Percentiles rank a stretch among this genome's conserved stretches.
phyloP scores from a whole-genome alignment of 768 basidiomycete species.

The Boletus pseudo-olivaceus region DNA sequence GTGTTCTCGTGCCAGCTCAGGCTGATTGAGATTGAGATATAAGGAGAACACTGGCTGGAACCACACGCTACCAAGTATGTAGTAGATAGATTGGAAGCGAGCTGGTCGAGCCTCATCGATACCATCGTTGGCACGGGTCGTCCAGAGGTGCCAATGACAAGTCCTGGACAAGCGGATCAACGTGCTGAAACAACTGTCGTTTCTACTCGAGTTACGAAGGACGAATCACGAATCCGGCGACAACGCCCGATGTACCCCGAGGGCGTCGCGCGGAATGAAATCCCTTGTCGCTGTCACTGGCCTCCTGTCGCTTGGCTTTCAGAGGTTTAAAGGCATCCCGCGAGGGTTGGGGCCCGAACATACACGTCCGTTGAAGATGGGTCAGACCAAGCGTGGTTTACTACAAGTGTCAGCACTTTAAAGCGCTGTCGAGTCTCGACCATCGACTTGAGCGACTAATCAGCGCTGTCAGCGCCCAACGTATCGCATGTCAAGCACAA shows the following conservation, averaged over 20 bases:
- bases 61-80: neutral
- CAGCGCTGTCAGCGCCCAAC: neutral
- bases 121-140: neutral
- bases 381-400: neutral
- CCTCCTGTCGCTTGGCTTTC: conserved; percentile 3
- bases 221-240: conserved; percentile 3
- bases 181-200: conserved; percentile 5
- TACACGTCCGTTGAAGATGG: neutral
- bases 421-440: too few relatives aligned
- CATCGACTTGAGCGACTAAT: neutral
- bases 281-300: neutral
- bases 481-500: neutral
- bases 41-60: neutral
- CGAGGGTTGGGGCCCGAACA: neutral
- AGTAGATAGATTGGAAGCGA: neutral
- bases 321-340: neutral
- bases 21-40: neutral
- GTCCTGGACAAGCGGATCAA: neutral
- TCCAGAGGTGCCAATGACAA: neutral
- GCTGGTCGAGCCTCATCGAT: neutral
- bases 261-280: too few relatives aligned
- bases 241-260: conserved; percentile 7
- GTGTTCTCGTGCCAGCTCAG: neutral
- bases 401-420: neutral
- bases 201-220: conserved; percentile 1